Conservation (phyloP, 2,329 filamentous ascomycete species). For the Ceratocystis ficicola region DNA sequence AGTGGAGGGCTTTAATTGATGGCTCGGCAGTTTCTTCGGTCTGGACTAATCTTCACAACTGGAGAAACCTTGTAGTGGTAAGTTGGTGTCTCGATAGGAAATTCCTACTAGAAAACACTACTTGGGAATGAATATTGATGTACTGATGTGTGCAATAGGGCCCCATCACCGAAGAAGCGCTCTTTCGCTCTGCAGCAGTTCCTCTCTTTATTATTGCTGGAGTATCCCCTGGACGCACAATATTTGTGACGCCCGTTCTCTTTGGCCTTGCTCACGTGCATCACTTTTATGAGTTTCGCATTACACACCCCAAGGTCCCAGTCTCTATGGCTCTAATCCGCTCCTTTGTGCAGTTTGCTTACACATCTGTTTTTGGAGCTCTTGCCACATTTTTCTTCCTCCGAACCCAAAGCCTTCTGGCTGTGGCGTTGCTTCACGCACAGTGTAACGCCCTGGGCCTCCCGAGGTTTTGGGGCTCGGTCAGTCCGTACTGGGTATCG, state of each 20-base stretch:
- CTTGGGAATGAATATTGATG: not conserved
- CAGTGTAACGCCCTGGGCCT: constrained; percentile 92
- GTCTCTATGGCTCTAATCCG: constrained; percentile 51
- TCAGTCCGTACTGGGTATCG: constrained; percentile 43
- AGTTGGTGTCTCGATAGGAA: constrained; percentile 29
- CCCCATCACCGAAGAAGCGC: constrained; percentile 81
- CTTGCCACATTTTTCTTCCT: constrained; percentile 84
- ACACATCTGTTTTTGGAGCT: constrained; percentile 86
- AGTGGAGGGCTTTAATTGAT: constrained; percentile 53
- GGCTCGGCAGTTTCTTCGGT: constrained; percentile 45
- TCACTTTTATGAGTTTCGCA: constrained; percentile 87
- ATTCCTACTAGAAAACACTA: not conserved
- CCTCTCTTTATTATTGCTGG: constrained; percentile 67
- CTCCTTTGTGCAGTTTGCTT: constrained; percentile 71
- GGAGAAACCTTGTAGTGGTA: constrained; percentile 79
- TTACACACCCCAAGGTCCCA: constrained; percentile 63
- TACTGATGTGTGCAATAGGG: constrained; percentile 33
- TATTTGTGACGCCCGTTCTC: constrained; percentile 74
- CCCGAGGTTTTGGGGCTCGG: constrained; percentile 70
- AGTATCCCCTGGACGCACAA: constrained; percentile 44
- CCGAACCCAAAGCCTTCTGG: constrained; percentile 67
- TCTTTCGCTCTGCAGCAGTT: constrained; percentile 80
- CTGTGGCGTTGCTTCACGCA: constrained; percentile 63
- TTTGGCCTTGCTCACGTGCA: constrained; percentile 91
- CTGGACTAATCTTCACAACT: constrained; percentile 64